Evolutionary conservation across 2,329 filamentous ascomycete species (phyloP), one percentile per base, ranked within the genome.

Genomic region (Microsporum audouinii): DNA sequence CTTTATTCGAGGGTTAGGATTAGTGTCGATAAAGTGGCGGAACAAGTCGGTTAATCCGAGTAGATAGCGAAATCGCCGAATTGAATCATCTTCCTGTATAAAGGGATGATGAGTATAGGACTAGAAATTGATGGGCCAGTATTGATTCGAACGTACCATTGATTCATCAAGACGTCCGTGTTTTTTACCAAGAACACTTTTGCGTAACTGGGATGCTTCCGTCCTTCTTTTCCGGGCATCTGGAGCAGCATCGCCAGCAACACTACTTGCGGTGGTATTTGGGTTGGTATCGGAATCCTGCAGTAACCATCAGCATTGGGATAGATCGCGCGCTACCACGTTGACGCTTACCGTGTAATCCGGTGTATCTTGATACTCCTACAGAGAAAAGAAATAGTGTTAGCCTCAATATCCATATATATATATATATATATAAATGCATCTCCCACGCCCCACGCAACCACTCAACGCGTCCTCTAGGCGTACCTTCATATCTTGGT

Each of bases 11-110:
- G 94, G 92, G 71, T 99, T 91, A 3, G 91, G 92, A 71, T 96
- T 99, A 6, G 91, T 90, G 71, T 97, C 91, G 76, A 99, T 99
- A 75, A 99, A 99, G 76, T 99, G 94, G 66, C 95, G 90, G 79
- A 99, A 99, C 23, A 99, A 81, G 70, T 99, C 94, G 14, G 94
- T 99, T 59, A 99, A 80, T 31, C 95, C 95, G 12, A 99, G 83
- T 1, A 99, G 83, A 73, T 99, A 99, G 65, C 91, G 87, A 73
- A 99, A 99, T 72, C 94, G 83, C 68, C 92, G 85, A 70, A 97
- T 89, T 0, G 90, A 95, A 71, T 97, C 92, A 79, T 96, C 89
- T 78, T 96, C 92, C 89, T 92, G 60, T 43, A 51, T 8, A 29
- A 17, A 53, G 43, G n/a, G 29, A 51, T 27, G n/a, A 61, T 71